A percentile compares a stretch with the other conserved stretches of the same genome.
Evolutionary conservation across 2,329 filamentous ascomycete genomes (phyloP).

Genomic region (Talaromyces sp.): DNA sequence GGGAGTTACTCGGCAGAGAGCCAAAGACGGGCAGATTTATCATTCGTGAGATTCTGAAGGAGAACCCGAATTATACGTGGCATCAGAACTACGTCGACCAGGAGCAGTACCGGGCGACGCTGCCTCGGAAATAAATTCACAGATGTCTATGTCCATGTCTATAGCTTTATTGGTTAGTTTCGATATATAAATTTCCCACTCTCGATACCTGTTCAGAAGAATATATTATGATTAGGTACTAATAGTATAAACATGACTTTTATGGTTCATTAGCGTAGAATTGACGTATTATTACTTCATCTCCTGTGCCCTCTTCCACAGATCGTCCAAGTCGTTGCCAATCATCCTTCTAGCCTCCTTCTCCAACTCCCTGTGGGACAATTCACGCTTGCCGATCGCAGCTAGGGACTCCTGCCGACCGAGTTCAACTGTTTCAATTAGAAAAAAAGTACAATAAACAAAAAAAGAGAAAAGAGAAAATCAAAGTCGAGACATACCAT

Average conservation of each 20-base stretch:
- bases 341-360: constrained; percentile 25
- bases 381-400: constrained; percentile 24
- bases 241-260: neutral
- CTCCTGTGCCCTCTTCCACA: constrained; percentile 17
- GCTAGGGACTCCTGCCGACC: constrained; percentile 27
- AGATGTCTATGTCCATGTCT: too few relatives aligned
- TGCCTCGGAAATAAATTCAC: constrained; percentile 1
- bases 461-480: neutral
- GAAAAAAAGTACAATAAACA: neutral
- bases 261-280: neutral
- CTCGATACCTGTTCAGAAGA: neutral
- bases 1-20: constrained; percentile 41
- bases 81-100: constrained; percentile 39
- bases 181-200: neutral
- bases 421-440: constrained; percentile 24
- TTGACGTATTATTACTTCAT: neutral
- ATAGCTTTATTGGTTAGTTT: too few relatives aligned
- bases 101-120: constrained; percentile 7
- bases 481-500: constrained; percentile 42
- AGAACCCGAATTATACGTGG: constrained; percentile 37
- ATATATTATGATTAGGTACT: neutral
- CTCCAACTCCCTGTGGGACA: constrained; percentile 21
- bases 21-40: constrained; percentile 37
- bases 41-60: constrained; percentile 24
- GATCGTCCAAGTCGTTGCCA: constrained; percentile 26